phyloP scores from a whole-genome alignment of 2,329 filamentous ascomycete genomes.

The Trichoderma afroharzianum region DNA sequence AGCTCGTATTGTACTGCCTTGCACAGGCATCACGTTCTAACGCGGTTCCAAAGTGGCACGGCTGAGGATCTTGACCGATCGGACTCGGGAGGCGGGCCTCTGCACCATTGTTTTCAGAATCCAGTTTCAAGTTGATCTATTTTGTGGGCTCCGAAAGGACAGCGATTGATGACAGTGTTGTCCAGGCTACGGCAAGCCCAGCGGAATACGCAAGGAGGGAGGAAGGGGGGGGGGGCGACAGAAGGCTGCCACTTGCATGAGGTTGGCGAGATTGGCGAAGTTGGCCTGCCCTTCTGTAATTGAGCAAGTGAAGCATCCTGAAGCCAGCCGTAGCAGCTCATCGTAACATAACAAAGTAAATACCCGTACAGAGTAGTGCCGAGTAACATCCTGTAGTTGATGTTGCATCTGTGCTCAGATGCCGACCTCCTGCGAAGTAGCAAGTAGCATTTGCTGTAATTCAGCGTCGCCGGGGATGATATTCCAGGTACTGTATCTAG shows the following conservation, averaged over 20 bases:
- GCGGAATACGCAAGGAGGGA: neutral
- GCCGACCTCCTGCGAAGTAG: neutral
- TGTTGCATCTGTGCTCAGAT: neutral
- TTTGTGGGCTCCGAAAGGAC: neutral
- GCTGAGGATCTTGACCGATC: constrained; percentile 11
- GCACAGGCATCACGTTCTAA: neutral
- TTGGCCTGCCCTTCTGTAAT: neutral
- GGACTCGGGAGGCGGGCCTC: constrained; percentile 8
- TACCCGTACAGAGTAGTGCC: neutral
- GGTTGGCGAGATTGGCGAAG: neutral
- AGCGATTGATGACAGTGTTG: constrained; percentile 2
- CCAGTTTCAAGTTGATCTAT: constrained; percentile 3
- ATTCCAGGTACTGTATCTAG: neutral
- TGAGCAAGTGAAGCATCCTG: neutral
- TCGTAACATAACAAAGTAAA: neutral
- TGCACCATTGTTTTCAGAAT: neutral
- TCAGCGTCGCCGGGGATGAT: neutral
- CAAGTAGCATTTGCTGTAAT: neutral
- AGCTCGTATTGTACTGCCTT: neutral
- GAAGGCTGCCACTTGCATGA: neutral
- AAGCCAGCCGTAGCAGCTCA: neutral
- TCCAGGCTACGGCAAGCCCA: neutral
- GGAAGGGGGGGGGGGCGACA: neutral
- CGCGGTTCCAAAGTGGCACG: neutral
- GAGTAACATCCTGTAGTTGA: neutral